These are phyloP conservation scores for Calocybe gangraenosa DNA, from an alignment of 768 basidiomycete species.

Conservation along the genomic window DNA sequence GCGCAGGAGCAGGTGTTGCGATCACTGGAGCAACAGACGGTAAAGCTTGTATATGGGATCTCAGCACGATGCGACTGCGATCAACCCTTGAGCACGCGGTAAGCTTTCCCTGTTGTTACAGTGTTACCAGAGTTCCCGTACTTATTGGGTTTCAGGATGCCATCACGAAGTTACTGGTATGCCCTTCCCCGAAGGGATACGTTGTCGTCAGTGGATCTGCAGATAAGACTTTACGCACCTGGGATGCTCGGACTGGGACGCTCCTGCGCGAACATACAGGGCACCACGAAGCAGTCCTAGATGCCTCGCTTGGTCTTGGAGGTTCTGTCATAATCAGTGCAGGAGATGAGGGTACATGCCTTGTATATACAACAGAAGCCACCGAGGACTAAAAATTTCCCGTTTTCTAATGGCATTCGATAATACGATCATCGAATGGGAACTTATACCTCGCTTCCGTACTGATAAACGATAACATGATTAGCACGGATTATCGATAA, in stretches of 20 bases:
- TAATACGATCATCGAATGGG: too few species aligned
- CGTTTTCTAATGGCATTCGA: background rate
- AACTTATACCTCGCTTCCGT: too few species aligned
- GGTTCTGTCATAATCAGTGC: conserved; percentile 81
- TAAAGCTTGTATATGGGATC: conserved; percentile 93
- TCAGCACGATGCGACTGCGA: conserved; percentile 79
- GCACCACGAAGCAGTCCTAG: conserved; percentile 74
- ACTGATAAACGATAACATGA: too few species aligned
- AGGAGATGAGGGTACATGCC: conserved; percentile 84
- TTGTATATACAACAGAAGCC: conserved; percentile 73
- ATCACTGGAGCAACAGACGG: conserved; percentile 92
- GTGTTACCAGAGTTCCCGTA: background rate
- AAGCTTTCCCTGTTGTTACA: conserved; percentile 20
- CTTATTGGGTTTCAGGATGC: conserved; percentile 61
- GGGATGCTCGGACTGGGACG: conserved; percentile 86
- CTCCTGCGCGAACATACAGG: conserved; percentile 79
- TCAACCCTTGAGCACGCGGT: conserved; percentile 83
- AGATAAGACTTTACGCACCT: conserved; percentile 82
- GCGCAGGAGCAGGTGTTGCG: conserved; percentile 54
- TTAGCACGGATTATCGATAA: too few species aligned
- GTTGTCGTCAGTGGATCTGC: conserved; percentile 84
- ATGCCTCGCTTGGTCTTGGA: conserved; percentile 63
- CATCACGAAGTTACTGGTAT: conserved; percentile 73
- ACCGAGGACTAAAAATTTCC: conserved; percentile 26
- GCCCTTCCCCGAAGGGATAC: conserved; percentile 71